Conservation (phyloP, 495 filamentous ascomycete genomes). For the Saxophila tyrrhenica region DNA sequence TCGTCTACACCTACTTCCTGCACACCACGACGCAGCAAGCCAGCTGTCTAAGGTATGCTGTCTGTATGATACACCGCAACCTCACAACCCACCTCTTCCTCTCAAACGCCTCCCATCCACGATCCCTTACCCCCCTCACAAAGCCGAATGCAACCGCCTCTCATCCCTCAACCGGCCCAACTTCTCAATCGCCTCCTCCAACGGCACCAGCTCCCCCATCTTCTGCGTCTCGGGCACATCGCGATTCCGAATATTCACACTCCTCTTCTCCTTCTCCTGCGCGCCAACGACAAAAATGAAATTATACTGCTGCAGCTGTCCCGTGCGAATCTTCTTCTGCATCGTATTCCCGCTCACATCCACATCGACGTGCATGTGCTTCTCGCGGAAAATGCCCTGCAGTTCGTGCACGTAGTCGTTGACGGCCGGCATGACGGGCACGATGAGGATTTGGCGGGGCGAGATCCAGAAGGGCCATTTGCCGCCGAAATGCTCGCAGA, state of each 20-base stretch:
- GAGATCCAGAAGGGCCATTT: slow-evolving; percentile 99
- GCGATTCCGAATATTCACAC: slow-evolving; percentile 83
- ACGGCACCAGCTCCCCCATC: slow-evolving; percentile 54
- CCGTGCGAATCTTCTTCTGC: slow-evolving; percentile 89
- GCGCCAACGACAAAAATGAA: slow-evolving; percentile 86
- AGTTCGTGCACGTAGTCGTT: slow-evolving; percentile 84
- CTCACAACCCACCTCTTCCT: background rate
- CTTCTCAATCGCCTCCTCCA: slow-evolving; percentile 70
- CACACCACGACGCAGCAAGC: too few relatives aligned
- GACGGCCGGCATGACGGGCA: slow-evolving; percentile 77
- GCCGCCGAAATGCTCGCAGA: slow-evolving; percentile 89
- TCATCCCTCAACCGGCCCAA: slow-evolving; percentile 55
- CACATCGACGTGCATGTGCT: slow-evolving; percentile 69
- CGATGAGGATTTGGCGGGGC: slow-evolving; percentile 80
- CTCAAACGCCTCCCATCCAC: background rate
- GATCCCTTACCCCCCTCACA: background rate
- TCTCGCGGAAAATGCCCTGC: slow-evolving; percentile 44
- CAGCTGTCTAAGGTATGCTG: background rate
- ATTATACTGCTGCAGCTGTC: slow-evolving; percentile 81
- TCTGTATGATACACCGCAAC: background rate
- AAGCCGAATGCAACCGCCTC: slow-evolving; percentile 7
- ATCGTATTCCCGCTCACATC: slow-evolving; percentile 86
- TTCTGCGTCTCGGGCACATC: slow-evolving; percentile 78
- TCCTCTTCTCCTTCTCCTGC: slow-evolving; percentile 60
- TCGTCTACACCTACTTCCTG: too few relatives aligned